Base-by-base conservation (phyloP, 768 basidiomycete species). In the Lactarius vividus region DNA sequence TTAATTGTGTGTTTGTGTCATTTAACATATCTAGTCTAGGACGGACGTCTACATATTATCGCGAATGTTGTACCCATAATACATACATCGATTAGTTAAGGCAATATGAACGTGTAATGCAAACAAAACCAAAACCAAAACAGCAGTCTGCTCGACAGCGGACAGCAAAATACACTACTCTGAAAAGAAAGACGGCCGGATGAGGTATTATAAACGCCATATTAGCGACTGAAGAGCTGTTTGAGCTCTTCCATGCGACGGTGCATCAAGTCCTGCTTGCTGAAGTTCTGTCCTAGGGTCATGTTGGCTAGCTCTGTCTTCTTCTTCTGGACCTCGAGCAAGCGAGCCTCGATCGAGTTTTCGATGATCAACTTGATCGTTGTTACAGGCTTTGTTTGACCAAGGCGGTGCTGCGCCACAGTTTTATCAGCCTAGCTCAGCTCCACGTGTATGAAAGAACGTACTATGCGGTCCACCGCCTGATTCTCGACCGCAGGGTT, bases 401-500 rank as follows among this genome's bases (percentile, higher is more conserved):
- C 97, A 53, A 99, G 82, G 59, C 97, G 96, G 76, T 99, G 97
- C 92, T 96, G 73, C 57, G 69, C 37, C 61, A 37, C 33, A 31
- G 29, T 29, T 52, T 16, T 26, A 33, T 57, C 11, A 66, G 53
- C 44, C 59, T 26, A 46, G 4, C 49, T 31, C 49, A 46, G 4
- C 49, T 31, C 59, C 20, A n/a, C 15, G 28, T 54, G 33, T 57
- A 26, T 33, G 16, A 52, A 49, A 53, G 49, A 29, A 68, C 91
- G 76, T 72, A 97, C 94, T 70, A 97, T 96, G 59, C 96, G 92
- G 78, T 99, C 97, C 33, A 98, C 93, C 23, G 96, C 96, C 77
- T 98, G 96, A 73, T 97, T 95, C 79, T 98, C 95, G 6, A 96
- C 95, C 23, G 94, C 94, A 18, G 95, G 95, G 72, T 97, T 97